Conservation (phyloP, 495 filamentous ascomycete species). For the Neurospora cerealis region DNA sequence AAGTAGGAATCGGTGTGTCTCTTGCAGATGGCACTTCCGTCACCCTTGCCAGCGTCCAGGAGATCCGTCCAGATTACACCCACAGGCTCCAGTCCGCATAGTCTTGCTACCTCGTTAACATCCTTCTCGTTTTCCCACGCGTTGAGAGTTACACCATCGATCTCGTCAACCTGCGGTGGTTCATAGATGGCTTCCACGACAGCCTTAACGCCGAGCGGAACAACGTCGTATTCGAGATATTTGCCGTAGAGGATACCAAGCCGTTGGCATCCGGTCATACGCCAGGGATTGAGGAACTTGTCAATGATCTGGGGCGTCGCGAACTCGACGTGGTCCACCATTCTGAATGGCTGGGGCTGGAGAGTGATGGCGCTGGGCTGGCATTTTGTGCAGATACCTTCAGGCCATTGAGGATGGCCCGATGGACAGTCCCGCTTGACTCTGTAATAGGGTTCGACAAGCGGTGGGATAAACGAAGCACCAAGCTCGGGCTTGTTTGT, state of each 20-base stretch:
- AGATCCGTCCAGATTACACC: conserved; percentile 96
- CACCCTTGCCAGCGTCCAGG: conserved; percentile 66
- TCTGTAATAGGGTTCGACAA: conserved; percentile 88
- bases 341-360: conserved; percentile 88
- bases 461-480: conserved; percentile 88
- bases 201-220: conserved; percentile 90
- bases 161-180: conserved; percentile 79
- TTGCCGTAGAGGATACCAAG: conserved; percentile 86
- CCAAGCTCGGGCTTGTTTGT: conserved; percentile 92
- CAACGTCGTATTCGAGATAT: conserved; percentile 84
- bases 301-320: conserved; percentile 72
- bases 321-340: conserved; percentile 98
- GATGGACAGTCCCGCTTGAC: conserved; percentile 84
- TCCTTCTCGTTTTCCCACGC: conserved; percentile 84
- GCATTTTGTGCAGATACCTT: conserved; percentile 98
- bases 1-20: conserved; percentile 93
- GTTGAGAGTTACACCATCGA: conserved; percentile 82
- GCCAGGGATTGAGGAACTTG: conserved; percentile 83
- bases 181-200: conserved; percentile 98
- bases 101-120: conserved; percentile 66
- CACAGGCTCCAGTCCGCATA: conserved; percentile 83
- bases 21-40: conserved; percentile 86
- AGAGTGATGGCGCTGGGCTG: conserved; percentile 95
- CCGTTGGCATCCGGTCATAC: conserved; percentile 65
- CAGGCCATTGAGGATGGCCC: conserved; percentile 86